Evolutionary conservation across 2,329 filamentous ascomycete species (phyloP).

Genomic region (Aspergillus carbonarius): DNA sequence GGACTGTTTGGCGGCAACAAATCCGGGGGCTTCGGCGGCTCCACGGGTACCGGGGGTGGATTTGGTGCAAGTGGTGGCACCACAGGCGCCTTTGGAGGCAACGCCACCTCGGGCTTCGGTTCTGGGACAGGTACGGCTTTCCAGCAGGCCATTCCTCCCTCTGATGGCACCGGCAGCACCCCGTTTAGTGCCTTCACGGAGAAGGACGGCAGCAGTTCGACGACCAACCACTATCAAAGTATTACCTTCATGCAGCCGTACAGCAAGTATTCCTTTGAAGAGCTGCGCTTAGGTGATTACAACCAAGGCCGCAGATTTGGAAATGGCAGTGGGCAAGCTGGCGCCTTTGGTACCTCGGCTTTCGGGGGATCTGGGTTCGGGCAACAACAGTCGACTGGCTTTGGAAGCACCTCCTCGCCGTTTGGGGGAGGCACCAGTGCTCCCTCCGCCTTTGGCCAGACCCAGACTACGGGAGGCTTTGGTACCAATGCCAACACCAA

Average conservation of each 20-base stretch:
- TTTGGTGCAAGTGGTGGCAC: slow-evolving; percentile 29
- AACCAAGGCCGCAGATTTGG: slow-evolving; percentile 80
- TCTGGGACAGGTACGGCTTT: slow-evolving; percentile 45
- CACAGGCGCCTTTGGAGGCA: slow-evolving; percentile 30
- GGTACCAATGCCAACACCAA: slow-evolving; percentile 28
- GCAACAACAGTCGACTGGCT: slow-evolving; percentile 42
- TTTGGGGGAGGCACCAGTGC: slow-evolving; percentile 41
- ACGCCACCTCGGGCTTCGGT: slow-evolving; percentile 33
- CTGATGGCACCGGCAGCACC: slow-evolving; percentile 47
- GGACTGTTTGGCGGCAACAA: slow-evolving; percentile 21
- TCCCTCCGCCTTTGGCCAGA: slow-evolving; percentile 46
- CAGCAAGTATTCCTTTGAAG: slow-evolving; percentile 84
- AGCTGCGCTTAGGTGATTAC: slow-evolving; percentile 82
- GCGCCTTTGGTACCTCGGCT: slow-evolving; percentile 73
- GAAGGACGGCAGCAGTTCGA: slow-evolving; percentile 42
- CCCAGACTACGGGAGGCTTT: slow-evolving; percentile 41
- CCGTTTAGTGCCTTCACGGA: slow-evolving; percentile 48
- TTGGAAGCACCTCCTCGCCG: slow-evolving; percentile 45
- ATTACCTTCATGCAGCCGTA: slow-evolving; percentile 51
- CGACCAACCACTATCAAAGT: slow-evolving; percentile 50
- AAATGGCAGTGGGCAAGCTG: slow-evolving; percentile 74
- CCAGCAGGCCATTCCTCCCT: slow-evolving; percentile 38
- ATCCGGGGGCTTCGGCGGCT: slow-evolving; percentile 31
- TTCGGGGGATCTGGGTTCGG: slow-evolving; percentile 52
- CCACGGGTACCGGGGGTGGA: slow-evolving; percentile 24